Conservation (phyloP, 2,329 filamentous ascomycete genomes). For the Hortaea werneckii region DNA sequence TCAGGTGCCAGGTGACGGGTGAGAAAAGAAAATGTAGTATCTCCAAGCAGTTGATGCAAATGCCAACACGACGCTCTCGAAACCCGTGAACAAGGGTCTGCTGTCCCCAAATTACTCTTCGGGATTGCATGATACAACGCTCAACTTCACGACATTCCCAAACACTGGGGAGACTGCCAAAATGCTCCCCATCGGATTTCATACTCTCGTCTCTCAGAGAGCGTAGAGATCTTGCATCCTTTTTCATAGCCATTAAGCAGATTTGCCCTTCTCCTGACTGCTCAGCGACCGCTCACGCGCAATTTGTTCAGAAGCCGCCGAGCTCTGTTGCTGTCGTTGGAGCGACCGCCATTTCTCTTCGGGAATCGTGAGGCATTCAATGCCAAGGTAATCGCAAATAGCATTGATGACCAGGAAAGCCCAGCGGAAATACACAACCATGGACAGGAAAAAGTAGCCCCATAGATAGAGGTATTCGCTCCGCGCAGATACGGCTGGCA, state of each 20-base stretch:
- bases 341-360: constrained; percentile 25
- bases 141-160: no score
- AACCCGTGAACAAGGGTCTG: no score
- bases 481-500: constrained; percentile 50
- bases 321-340: constrained; percentile 9
- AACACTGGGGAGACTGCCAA: no score
- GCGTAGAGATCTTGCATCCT: not conserved
- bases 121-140: no score
- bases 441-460: constrained; percentile 71
- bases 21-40: no score
- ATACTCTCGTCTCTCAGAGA: not conserved
- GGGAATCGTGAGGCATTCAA: constrained; percentile 83
- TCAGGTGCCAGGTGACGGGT: no score
- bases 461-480: constrained; percentile 74
- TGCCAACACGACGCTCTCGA: no score
- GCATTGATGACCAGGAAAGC: constrained; percentile 80
- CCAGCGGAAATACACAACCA: constrained; percentile 86
- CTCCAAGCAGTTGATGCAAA: no score
- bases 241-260: not conserved
- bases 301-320: not conserved
- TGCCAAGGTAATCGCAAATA: constrained; percentile 86
- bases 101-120: no score
- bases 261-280: not conserved
- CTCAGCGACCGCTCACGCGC: not conserved
- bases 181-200: no score